phyloP scores from a whole-genome alignment of 352 stramenopile genomes.

The Elongisporangium undulatum region DNA sequence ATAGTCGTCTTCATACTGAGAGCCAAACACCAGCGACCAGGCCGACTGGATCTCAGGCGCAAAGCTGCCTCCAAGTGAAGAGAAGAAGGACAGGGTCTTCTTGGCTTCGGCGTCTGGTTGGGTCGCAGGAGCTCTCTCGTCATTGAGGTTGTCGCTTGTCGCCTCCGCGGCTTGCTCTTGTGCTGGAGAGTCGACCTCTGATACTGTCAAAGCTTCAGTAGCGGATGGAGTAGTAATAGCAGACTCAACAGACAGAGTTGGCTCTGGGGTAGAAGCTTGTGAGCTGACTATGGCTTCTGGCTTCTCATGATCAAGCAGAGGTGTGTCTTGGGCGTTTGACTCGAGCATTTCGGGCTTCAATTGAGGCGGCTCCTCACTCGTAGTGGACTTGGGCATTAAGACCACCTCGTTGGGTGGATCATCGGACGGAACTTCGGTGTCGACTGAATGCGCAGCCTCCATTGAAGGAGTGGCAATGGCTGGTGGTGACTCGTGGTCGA shows the following conservation, averaged over 20 bases:
- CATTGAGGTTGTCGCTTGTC: background rate
- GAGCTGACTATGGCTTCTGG: too few species aligned
- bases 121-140: background rate
- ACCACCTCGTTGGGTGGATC: background rate
- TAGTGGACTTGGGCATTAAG: background rate
- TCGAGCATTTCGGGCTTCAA: background rate
- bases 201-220: background rate
- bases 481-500: background rate
- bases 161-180: background rate
- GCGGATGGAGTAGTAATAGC: background rate
- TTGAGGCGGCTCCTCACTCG: background rate
- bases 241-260: background rate
- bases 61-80: constrained; percentile 29
- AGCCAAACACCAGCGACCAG: constrained; percentile 54
- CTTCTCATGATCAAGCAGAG: background rate
- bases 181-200: background rate
- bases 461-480: background rate
- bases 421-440: too few species aligned
- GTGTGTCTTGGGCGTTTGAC: background rate
- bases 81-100: background rate
- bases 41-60: constrained; percentile 27
- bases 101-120: background rate
- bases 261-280: background rate
- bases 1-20: constrained; percentile 41
- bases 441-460: background rate